Conservation (phyloP, 2,329 filamentous ascomycete genomes). For the Chalaropsis ovoidea region DNA sequence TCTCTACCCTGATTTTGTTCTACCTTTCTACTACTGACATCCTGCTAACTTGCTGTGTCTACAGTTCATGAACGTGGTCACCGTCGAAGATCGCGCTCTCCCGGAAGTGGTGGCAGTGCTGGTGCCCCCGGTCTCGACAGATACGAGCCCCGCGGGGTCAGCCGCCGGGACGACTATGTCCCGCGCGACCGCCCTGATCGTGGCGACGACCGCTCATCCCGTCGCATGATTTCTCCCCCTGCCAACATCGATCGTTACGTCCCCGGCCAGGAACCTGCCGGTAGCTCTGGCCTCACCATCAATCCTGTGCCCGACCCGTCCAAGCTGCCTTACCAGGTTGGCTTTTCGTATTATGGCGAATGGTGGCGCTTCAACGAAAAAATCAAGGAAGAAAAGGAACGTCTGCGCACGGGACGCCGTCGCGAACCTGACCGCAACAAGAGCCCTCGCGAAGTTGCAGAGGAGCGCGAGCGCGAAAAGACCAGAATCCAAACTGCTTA, state of each 20-base stretch:
- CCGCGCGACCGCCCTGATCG: slow-evolving; percentile 41
- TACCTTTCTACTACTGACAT: neutral
- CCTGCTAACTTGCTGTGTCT: slow-evolving; percentile 25
- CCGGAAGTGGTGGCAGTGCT: slow-evolving; percentile 36
- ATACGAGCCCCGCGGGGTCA: slow-evolving; percentile 55
- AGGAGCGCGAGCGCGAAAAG: slow-evolving; percentile 70
- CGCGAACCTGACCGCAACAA: slow-evolving; percentile 54
- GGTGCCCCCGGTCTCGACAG: slow-evolving; percentile 47
- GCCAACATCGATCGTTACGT: slow-evolving; percentile 78
- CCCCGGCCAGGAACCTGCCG: slow-evolving; percentile 53
- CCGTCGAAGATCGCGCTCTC: slow-evolving; percentile 56
- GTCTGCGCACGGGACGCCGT: slow-evolving; percentile 56
- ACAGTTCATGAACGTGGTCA: slow-evolving; percentile 51
- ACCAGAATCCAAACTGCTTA: slow-evolving; percentile 64
- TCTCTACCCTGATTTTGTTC: neutral
- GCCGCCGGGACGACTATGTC: slow-evolving; percentile 53
- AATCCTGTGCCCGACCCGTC: slow-evolving; percentile 66
- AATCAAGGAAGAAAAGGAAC: slow-evolving; percentile 72
- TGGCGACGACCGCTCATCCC: slow-evolving; percentile 43
- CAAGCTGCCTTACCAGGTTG: slow-evolving; percentile 66
- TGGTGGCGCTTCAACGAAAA: slow-evolving; percentile 78
- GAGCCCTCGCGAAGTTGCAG: slow-evolving; percentile 54
- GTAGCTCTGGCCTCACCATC: slow-evolving; percentile 37
- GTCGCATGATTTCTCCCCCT: slow-evolving; percentile 51
- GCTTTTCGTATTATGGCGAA: slow-evolving; percentile 76